Percentiles rank a stretch among this genome's conserved stretches.
These are phyloP conservation scores for Xylaria hypoxylon DNA, from an alignment of 2,329 filamentous ascomycete species.

Conservation along the genomic window DNA sequence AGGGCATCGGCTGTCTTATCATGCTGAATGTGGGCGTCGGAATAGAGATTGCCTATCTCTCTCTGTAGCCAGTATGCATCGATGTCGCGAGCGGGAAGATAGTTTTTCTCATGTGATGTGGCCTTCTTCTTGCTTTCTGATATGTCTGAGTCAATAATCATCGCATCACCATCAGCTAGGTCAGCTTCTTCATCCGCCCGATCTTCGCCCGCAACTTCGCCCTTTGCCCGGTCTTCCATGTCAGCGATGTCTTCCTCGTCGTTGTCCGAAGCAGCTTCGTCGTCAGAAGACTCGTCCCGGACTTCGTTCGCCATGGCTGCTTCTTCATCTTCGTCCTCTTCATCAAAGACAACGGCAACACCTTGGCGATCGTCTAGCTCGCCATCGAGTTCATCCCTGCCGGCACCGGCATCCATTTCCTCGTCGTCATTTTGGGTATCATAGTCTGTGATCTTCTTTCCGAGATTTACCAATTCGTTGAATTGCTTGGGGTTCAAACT, in stretches of 20 bases:
- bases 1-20: constrained; percentile 90
- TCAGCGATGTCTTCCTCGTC: constrained; percentile 67
- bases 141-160: constrained; percentile 81
- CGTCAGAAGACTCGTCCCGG: constrained; percentile 86
- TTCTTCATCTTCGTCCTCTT: constrained; percentile 87
- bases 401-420: constrained; percentile 78
- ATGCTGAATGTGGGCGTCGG: constrained; percentile 91
- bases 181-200: constrained; percentile 62
- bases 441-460: constrained; percentile 99
- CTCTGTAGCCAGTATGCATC: constrained; percentile 98
- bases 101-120: constrained; percentile 66
- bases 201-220: constrained; percentile 61
- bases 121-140: constrained; percentile 60
- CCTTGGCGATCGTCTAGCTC: constrained; percentile 95
- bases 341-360: constrained; percentile 97
- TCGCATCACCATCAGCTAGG: constrained; percentile 74
- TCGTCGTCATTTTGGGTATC: constrained; percentile 97
- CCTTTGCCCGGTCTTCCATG: constrained; percentile 63
- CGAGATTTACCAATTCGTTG: constrained; percentile 94
- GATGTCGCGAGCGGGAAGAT: constrained; percentile 86
- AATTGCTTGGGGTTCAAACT: constrained; percentile 89
- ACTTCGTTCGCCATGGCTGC: constrained; percentile 85
- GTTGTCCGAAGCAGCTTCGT: constrained; percentile 76
- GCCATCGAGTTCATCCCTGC: constrained; percentile 71
- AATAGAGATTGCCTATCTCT: constrained; percentile 87